These are phyloP conservation scores for Aureobasidium sp. DNA, from an alignment of 2,329 filamentous ascomycete genomes.

Conservation along the genomic window DNA sequence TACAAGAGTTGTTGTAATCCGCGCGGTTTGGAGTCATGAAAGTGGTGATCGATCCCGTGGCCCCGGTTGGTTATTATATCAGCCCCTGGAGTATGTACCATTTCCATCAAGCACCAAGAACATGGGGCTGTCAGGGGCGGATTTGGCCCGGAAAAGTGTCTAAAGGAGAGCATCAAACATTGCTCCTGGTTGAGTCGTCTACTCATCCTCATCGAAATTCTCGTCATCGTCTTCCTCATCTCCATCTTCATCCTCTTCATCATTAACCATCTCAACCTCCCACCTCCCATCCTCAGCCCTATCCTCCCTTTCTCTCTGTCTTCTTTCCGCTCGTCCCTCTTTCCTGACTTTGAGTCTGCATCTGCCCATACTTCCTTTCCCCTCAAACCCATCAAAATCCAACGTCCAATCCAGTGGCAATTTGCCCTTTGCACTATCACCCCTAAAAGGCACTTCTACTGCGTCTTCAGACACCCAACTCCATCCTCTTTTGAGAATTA, in stretches of 20 bases:
- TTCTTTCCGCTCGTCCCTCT: slow-evolving; percentile 19
- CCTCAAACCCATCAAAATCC: slow-evolving; percentile 30
- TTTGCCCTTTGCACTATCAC: slow-evolving; percentile 21
- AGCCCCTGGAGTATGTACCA: too few relatives aligned
- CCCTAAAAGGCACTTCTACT: slow-evolving; percentile 22
- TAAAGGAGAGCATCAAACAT: too few relatives aligned
- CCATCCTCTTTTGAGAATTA: slow-evolving; percentile 36
- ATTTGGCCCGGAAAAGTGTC: too few relatives aligned
- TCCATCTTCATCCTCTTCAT: neutral
- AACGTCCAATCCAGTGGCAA: slow-evolving; percentile 35
- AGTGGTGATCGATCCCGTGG: too few relatives aligned
- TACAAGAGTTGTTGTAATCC: too few relatives aligned
- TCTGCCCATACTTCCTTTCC: slow-evolving; percentile 31
- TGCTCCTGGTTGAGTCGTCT: too few relatives aligned
- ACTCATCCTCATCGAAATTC: neutral
- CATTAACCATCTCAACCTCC: slow-evolving; percentile 8
- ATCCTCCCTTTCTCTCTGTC: slow-evolving; percentile 13
- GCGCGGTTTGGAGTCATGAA: too few relatives aligned
- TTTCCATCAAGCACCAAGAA: too few relatives aligned
- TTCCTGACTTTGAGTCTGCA: slow-evolving; percentile 33
- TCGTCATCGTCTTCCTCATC: neutral
- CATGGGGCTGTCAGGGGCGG: too few relatives aligned
- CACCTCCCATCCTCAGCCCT: slow-evolving; percentile 18
- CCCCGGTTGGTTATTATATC: too few relatives aligned
- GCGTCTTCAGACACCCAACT: slow-evolving; percentile 34